phyloP scores from a whole-genome alignment of 306 rosid genomes.

The Vigna mungo region DNA sequence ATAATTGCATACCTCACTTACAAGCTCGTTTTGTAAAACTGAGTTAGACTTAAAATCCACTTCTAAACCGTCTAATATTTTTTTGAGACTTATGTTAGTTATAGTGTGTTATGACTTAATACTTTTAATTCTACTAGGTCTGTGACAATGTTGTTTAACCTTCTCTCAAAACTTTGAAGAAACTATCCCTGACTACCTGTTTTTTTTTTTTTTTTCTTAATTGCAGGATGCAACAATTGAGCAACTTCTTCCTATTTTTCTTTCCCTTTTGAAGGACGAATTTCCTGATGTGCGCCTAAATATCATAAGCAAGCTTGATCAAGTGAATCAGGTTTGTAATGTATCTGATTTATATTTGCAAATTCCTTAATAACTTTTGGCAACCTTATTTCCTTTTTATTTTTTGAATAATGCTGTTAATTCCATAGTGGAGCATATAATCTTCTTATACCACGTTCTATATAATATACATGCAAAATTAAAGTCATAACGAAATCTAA shows the following conservation, averaged over 20 bases:
- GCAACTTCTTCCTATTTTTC: conserved; percentile 92
- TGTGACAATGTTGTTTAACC: not conserved
- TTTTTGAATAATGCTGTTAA: not conserved
- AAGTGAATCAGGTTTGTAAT: conserved; percentile 80
- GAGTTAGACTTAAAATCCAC: too few relatives aligned
- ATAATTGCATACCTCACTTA: too few relatives aligned
- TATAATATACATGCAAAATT: not conserved
- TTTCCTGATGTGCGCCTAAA: conserved; percentile 90
- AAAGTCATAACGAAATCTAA: not conserved
- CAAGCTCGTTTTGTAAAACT: too few relatives aligned
- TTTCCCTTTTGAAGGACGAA: conserved; percentile 87
- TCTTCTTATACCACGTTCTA: conserved; percentile 16
- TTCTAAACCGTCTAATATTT: not conserved
- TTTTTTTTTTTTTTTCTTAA: not conserved
- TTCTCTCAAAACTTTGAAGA: not conserved
- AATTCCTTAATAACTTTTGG: not conserved
- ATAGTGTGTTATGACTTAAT: not conserved
- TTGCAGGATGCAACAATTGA: conserved; percentile 84
- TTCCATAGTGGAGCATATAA: not conserved
- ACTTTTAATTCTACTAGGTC: not conserved
- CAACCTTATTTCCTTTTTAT: not conserved
- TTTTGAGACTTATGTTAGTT: not conserved
- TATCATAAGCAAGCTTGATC: conserved; percentile 93
- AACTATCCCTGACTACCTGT: not conserved
- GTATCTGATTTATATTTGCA: conserved; percentile 5